Evolutionary conservation across 2,329 filamentous ascomycete species (phyloP).

Genomic region (Ciborinia camelliae): DNA sequence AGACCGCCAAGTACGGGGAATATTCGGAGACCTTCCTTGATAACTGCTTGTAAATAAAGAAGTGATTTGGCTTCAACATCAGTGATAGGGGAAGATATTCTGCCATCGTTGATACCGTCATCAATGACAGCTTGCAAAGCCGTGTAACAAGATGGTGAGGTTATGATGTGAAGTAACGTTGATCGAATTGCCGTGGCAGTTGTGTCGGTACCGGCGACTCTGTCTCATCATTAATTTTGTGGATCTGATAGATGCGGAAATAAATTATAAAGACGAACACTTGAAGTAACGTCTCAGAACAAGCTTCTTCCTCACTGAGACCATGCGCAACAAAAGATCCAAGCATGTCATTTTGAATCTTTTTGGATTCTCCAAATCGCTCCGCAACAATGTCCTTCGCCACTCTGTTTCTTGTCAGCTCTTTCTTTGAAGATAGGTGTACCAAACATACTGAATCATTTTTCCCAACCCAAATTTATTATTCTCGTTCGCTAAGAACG

Average conservation of each 20-base stretch:
- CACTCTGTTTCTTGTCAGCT: conserved; percentile 22
- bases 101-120: neutral
- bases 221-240: neutral
- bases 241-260: neutral
- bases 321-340: conserved; percentile 42
- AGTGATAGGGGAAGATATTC: neutral
- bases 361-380: conserved; percentile 44
- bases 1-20: conserved; percentile 42
- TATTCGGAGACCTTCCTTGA: conserved; percentile 49
- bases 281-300: conserved; percentile 26
- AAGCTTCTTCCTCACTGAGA: conserved; percentile 26
- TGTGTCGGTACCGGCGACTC: conserved; percentile 54
- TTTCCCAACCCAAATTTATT: conserved; percentile 42
- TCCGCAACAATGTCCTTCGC: conserved; percentile 46
- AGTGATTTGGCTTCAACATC: conserved; percentile 31
- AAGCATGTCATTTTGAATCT: conserved; percentile 51
- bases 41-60: conserved; percentile 48
- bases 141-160: conserved; percentile 19
- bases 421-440: too few relatives aligned
- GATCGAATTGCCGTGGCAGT: conserved; percentile 50
- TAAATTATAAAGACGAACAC: conserved; percentile 17
- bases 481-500: conserved; percentile 42
- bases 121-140: conserved; percentile 22
- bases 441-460: conserved; percentile 43
- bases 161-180: conserved; percentile 22